phyloP scores from a whole-genome alignment of 371 early-diverging fungal genomes.

The Polyrhizophydium stewartii region DNA sequence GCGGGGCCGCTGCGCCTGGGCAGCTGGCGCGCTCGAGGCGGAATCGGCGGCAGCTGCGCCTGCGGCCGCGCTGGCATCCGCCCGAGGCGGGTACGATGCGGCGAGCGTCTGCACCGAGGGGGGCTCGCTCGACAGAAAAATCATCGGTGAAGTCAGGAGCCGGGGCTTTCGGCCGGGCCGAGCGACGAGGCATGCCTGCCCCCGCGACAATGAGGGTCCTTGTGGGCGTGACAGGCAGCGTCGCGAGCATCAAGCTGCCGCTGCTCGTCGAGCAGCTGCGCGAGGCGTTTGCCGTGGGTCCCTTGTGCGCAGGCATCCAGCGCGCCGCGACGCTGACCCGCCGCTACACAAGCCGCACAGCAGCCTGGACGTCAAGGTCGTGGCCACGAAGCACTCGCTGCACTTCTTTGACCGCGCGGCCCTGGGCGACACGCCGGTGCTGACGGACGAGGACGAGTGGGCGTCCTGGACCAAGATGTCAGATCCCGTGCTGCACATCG shows the following conservation, averaged over 20 bases:
- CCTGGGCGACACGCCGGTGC: constrained; percentile 17
- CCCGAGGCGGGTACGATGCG: too few species aligned
- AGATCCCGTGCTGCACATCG: constrained; percentile 94
- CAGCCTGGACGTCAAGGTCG: constrained; percentile 62
- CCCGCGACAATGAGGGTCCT: constrained; percentile 39
- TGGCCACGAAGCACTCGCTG: constrained; percentile 68
- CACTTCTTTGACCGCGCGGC: constrained; percentile 70
- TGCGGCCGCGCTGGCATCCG: too few species aligned
- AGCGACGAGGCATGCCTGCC: too few species aligned
- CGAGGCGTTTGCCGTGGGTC: constrained; percentile 33
- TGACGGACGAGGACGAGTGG: constrained; percentile 90
- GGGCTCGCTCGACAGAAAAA: too few species aligned
- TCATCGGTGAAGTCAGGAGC: too few species aligned
- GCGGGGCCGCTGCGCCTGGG: too few species aligned
- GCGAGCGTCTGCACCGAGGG: too few species aligned
- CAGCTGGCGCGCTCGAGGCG: too few species aligned
- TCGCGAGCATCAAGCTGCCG: constrained; percentile 85
- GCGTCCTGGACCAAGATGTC: constrained; percentile 66
- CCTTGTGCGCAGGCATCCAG: too few species aligned
- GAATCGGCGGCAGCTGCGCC: too few species aligned
- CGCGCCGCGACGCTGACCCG: too few species aligned
- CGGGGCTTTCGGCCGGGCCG: too few species aligned
- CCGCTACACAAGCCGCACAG: constrained; percentile 5
- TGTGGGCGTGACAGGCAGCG: constrained; percentile 85
- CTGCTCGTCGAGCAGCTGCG: constrained; percentile 52